Evolutionary conservation across 306 rosid species (phyloP), one percentile per base, ranked within the genome.

Genomic region (Corylus americana): DNA sequence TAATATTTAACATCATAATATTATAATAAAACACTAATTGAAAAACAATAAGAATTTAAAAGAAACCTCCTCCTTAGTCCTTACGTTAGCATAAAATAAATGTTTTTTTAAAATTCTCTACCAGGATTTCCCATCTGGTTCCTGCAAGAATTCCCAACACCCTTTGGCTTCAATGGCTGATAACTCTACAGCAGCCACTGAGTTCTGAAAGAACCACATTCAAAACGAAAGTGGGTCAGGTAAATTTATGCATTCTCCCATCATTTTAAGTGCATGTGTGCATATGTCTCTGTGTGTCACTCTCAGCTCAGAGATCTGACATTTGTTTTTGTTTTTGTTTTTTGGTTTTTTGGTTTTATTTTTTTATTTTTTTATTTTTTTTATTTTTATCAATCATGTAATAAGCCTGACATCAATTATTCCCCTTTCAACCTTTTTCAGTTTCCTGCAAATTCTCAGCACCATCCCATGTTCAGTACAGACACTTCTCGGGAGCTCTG

Each of bases 181-280:
- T 18, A 44, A 51, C 61, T 0, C 68, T 49, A n/a, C 39, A 20
- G 74, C 31, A 11, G 55, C 10, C 12, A 17, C n/a, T 51, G 42
- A 57, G 22, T 76, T 66, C 29, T 71, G 72, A 63, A 64, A 75
- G 74, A 69, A 53, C 72, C 77, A 62, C 29, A 69, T 73, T 70
- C 74, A 61, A 64, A 70, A 49, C 18, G 18, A 62, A 69, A 53
- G 85, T 82, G 88, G 88, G 88, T 78, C 86, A 72, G 81, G 50
- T 79, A 45, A 7, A 66, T 31, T 13, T 31, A 1, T 31, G 35
- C 35, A 31, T 31, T 31, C 35, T 31, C 35, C 35, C 35, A 6
- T 54, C 68, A 57, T 79, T 84, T 83, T 55, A 75, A 59, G 80
- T 74, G 89, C 89, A 87, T 88, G 89, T 84, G 88, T 87, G 87